These are phyloP conservation scores for Lolium rigidum DNA, from an alignment of 176 grass and related monocot genomes.

Conservation along the genomic window DNA sequence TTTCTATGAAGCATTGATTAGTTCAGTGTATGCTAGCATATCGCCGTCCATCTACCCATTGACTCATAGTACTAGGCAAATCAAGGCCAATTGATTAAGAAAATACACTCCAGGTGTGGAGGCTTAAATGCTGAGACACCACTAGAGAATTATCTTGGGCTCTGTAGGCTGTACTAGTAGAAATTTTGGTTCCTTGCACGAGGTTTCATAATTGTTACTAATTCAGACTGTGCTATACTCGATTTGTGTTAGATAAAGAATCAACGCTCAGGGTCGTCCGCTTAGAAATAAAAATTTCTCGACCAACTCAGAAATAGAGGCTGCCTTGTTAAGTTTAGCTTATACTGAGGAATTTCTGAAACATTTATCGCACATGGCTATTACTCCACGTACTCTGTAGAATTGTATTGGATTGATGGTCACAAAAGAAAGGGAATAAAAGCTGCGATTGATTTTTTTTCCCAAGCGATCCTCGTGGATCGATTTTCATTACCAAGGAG, in stretches of 20 bases:
- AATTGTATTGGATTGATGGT: constrained; percentile 13
- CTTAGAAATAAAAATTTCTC: neutral
- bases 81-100: neutral
- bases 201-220: neutral
- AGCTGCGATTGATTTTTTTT: neutral
- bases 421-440: neutral
- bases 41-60: neutral
- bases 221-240: neutral
- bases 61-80: neutral
- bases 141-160: neutral
- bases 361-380: neutral
- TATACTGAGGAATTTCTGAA: neutral
- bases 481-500: too few relatives aligned
- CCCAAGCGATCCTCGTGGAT: too few relatives aligned
- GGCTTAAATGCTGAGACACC: neutral
- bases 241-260: neutral
- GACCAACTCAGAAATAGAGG: neutral
- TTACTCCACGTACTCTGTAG: neutral
- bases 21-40: neutral
- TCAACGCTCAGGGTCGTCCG: neutral
- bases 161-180: neutral
- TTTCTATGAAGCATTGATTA: constrained; percentile 29
- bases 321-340: neutral
- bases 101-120: neutral
- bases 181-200: neutral